Base-by-base conservation (phyloP, 306 rosid species). In the Cicer pinnatifidum region DNA sequence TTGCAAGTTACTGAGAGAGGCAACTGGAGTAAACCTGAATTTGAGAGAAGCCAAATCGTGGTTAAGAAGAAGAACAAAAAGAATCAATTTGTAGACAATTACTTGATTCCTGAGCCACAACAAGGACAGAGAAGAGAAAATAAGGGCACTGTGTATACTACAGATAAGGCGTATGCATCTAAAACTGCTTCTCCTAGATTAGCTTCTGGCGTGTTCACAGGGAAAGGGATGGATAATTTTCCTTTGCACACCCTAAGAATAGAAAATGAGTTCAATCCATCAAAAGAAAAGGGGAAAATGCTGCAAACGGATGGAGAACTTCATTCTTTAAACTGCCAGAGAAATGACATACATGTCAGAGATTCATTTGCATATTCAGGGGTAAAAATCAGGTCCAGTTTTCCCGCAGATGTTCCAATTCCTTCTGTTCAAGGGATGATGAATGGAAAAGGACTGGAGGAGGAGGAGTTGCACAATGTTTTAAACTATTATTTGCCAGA, bases 391-490 rank as follows among this genome's bases (percentile, higher is more conserved):
- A 75, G 81, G 79, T 82, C 86, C 62, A 77, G 52, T 75, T 82
- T 77, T 44, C 68, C 84, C 59, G 67, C 71, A 11, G 57, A 76
- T 12, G 53, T 70, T 80, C 80, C 89, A 44, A 45, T 86, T 83
- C 82, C 82, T 70, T 69, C 71, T 11, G 79, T 52, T 66, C 88
- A 82, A 67, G 86, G 87, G 78, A 65, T 72, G 72, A 45, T 78
- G 47, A 52, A 75, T 59, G 85, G 76, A 54, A 84, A 85, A 63
- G 89, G 85, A 73, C 58, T 66, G 82, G 83, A 81, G 66, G 86
- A 81, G 66, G 86, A 86, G 70, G 93, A 89, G 62, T 78, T 80
- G 78, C 85, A 81, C 77, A 90, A 86, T 89, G 90, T 97, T 75
- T 82, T 88, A 35, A 84, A 88, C 59, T 85, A 80, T 86, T 80